Base-by-base conservation (phyloP, 768 basidiomycete genomes). In the Trametes meyenii region DNA sequence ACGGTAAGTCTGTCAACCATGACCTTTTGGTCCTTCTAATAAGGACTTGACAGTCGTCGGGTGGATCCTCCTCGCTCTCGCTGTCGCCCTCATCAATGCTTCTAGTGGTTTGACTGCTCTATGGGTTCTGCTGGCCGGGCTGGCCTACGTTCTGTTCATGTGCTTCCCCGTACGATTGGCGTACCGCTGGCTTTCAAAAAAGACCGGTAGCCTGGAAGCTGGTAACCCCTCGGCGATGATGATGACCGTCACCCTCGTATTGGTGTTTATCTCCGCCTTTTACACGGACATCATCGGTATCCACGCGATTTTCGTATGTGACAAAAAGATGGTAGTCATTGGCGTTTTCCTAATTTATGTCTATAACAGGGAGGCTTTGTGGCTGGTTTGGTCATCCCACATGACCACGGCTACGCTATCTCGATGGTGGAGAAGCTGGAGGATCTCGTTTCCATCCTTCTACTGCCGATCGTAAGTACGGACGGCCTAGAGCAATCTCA, bases 221-320 rank as follows among this genome's bases (percentile, higher is more conserved):
- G 88, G 89, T 0, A 76, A 84, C 2, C 94, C 94, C 0, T 88
- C 88, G 0, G 75, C 87, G 4, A 72, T 83, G 50, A 87, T 92
- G 82, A 93, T 95, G 89, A 87, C 88, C 0, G 61, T 92, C 11
- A 90, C 86, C 0, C 70, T 97, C n/a, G 65, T 93, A 33, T 70
- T 94, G 38, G 85, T 93, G 0, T 84, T 94, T 66, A 72, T 79
- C 14, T 88, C 86, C 2, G 90, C 90, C 0, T 94, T 92, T 75
- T 89, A 89, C 76, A 94, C 92, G 7, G 92, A 93, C 72, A 84
- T 92, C 66, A 94, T 95, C 61, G 93, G 90, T 35, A 83, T 90
- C 36, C 85, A 87, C 72, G 74, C 86, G 46, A 88, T 90, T 66
- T 88, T 86, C 67, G 84, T 83, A 60, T 51, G 74, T 69, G 17